Conservation (phyloP, 768 basidiomycete species). For the Coprinellus micaceus region DNA sequence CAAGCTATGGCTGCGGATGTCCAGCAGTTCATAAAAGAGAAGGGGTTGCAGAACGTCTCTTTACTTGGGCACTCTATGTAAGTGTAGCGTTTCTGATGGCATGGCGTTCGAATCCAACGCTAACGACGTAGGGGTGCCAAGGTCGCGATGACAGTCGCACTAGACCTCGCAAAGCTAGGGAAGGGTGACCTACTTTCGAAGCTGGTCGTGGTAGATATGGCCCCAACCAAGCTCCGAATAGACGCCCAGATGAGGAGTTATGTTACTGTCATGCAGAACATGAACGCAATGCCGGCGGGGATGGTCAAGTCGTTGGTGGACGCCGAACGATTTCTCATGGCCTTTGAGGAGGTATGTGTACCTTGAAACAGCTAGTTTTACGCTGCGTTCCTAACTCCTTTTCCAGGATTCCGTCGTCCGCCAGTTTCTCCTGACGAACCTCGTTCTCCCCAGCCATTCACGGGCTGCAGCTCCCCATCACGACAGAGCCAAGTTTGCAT, state of each 20-base stretch:
- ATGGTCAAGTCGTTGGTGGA: constrained; percentile 59
- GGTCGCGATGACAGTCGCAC: constrained; percentile 69
- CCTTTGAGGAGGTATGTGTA: constrained; percentile 57
- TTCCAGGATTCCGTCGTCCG: constrained; percentile 68
- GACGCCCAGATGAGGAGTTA: constrained; percentile 67
- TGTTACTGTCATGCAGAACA: constrained; percentile 66
- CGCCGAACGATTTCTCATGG: constrained; percentile 61
- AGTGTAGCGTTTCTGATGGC: constrained; percentile 22
- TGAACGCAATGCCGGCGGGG: constrained; percentile 47
- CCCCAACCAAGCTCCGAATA: constrained; percentile 57
- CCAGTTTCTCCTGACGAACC: constrained; percentile 85
- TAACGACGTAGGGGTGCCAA: constrained; percentile 73
- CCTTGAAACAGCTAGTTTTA: neutral
- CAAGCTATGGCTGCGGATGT: constrained; percentile 78
- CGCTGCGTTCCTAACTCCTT: neutral
- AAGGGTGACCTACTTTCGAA: constrained; percentile 43
- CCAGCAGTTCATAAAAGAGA: constrained; percentile 56
- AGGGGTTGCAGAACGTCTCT: constrained; percentile 58
- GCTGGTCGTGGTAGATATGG: constrained; percentile 79
- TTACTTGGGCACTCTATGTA: constrained; percentile 91
- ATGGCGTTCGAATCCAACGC: too few species aligned
- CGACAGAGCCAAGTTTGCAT: constrained; percentile 55
- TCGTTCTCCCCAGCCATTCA: constrained; percentile 37
- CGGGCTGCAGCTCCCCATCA: constrained; percentile 21
- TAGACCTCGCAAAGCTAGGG: constrained; percentile 28